Conservation (phyloP, 257 asterid genomes). For the Ilex aquifolium region DNA sequence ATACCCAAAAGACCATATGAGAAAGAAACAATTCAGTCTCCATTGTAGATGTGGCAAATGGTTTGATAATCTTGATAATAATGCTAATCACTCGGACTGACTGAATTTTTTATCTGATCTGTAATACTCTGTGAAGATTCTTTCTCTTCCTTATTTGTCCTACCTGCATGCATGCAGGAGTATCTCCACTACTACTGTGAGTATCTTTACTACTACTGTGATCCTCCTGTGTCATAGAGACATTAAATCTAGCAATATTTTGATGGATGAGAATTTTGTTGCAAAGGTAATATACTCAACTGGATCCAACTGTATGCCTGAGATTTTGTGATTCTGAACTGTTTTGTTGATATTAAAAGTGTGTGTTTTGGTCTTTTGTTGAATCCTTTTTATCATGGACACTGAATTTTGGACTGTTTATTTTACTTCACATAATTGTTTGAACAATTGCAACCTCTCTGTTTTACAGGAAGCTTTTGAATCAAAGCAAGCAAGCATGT, state of each 20-base stretch:
- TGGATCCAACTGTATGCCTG: not conserved
- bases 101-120: not conserved
- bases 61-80: conserved; percentile 48
- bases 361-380: too few species aligned
- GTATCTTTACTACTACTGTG: conserved; percentile 39
- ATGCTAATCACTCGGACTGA: not conserved
- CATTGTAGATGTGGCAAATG: conserved; percentile 97
- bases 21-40: too few species aligned
- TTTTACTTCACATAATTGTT: too few species aligned
- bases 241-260: conserved; percentile 85
- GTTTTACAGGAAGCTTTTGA: conserved; percentile 71
- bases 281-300: conserved; percentile 57
- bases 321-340: not conserved
- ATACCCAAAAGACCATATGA: too few species aligned
- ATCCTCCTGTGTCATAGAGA: conserved; percentile 93
- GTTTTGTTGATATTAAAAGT: too few species aligned
- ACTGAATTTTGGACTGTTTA: too few species aligned
- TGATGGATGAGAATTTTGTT: conserved; percentile 61
- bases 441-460: too few species aligned
- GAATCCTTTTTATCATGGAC: too few species aligned
- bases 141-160: conserved; percentile 6
- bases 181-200: conserved; percentile 39
- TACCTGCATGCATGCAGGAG: conserved; percentile 45
- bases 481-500: conserved; percentile 75
- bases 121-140: not conserved